Evolutionary conservation across 495 filamentous ascomycete genomes (phyloP), one percentile per base, ranked within the genome.

Genomic region (Platismatia glauca): DNA sequence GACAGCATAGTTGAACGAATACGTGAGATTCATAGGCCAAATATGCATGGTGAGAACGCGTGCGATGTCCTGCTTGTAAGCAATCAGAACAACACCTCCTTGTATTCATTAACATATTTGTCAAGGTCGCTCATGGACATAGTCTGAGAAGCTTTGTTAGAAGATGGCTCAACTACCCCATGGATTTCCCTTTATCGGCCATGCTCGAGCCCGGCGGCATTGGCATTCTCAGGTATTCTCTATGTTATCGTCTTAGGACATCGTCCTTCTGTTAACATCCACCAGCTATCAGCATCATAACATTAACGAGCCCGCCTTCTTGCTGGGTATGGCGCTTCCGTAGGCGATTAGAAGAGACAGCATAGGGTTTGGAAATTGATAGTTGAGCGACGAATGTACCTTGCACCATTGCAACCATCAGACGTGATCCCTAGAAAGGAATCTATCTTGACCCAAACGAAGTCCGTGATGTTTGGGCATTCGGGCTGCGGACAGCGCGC

Each of bases 191-290:
- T 6, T 78, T 89, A 8, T 76, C 81, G 6, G 82, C 91, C 76
- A 77, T 92, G 72, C 74, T 93, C 4, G 85, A 88, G 66, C 88
- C 89, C 4, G 89, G 89, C 5, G 89, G 86, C 55, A 84, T 94
- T 35, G 88, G 84, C 2, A 84, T 87, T 5, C 71, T 91, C 67
- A 89, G 71, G 64, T 68, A 76, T n/a, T 35, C 35, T 37, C 20
- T 44, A 7, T 2, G 16, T 48, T 18, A 27, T 8, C 3, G 7
- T 8, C 6, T 33, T 11, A 33, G 24, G 13, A 44, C 27, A 18
- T 15, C 46, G 15, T 8, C 13, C 11, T 61, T 7, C 35, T 58
- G 15, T 24, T 34, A 34, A 57, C 9, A 16, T n/a, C 22, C 44
- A 70, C 70, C 63, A 70, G 75, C 55, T 69, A 70, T 56, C 72